Evolutionary conservation across 805 yeast species (phyloP), one percentile per base, ranked within the genome.

Genomic region (Lachancea fermentati): DNA sequence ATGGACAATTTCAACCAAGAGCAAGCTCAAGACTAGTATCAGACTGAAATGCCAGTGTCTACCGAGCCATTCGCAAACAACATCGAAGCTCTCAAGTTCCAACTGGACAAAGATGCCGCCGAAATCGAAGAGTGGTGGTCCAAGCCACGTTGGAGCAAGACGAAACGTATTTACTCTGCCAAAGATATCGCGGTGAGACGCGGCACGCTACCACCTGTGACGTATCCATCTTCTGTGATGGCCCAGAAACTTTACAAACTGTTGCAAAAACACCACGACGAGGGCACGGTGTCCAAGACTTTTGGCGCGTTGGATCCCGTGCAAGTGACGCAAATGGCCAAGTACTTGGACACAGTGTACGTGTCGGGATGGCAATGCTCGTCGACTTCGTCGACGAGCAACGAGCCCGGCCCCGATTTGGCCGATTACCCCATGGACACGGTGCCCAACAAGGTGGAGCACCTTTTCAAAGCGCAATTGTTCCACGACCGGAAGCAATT

Each of bases 321-420:
- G 51, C 97, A 91, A 62, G 87, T 88, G 50, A 72, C 96, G 45
- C 97, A 91, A 69, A 91, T 91, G 97, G 95, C 96, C 54, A 86
- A 85, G 66, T 87, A 86, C 67, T 73, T 91, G 57, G 97, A 89
- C 67, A 77, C 95, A 9, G 76, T 91, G 54, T 91, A 91, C 65
- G 94, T 91, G 49, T 84, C 95, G 31, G 98, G 98, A 39, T 91
- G 98, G 98, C 98, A 91, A 72, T 89, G 95, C 65, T 88, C 96
- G 35, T 88, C 97, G 16, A 91, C 97, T 40, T 97, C 97, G 39
- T 88, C 97, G 13, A 85, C 96, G 31, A 85, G 96, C 30, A 91
- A 91, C 63, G 97, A 91, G 71, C 98, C 97, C 26, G 86, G 95
- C 31, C 97, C 97, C 43, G 98, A 91, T 72, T 76, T 91, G 59